phyloP scores from a whole-genome alignment of 1,284 basidiomycete genomes.

The Sporisorium reilianum region DNA sequence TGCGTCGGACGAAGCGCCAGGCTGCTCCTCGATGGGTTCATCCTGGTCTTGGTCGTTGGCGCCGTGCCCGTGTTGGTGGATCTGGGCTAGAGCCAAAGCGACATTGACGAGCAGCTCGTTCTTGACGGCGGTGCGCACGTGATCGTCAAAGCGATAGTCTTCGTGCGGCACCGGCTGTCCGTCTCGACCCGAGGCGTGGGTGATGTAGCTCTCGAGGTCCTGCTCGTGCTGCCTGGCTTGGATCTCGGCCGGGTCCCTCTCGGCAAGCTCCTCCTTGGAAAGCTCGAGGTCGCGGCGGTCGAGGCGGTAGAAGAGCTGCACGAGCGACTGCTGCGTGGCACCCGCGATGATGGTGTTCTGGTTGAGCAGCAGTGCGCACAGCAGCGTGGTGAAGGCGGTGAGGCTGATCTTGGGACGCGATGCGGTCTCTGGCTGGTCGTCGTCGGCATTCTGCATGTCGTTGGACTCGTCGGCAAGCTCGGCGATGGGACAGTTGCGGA shows the following conservation, averaged over 20 bases:
- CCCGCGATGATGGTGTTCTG: conserved; percentile 81
- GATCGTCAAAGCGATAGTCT: conserved; percentile 59
- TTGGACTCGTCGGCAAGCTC: conserved; percentile 45
- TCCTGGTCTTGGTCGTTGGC: conserved; percentile 15
- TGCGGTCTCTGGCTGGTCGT: conserved; percentile 45
- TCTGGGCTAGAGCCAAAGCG: conserved; percentile 61
- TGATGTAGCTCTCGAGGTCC: conserved; percentile 50
- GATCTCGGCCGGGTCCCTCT: conserved; percentile 20
- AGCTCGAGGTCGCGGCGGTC: conserved; percentile 42
- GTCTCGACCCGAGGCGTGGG: conserved; percentile 63
- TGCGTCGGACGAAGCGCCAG: neutral
- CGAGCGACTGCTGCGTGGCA: conserved; percentile 80
- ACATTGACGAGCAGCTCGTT: conserved; percentile 66
- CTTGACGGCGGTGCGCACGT: conserved; percentile 51
- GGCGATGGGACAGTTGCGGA: conserved; percentile 74
- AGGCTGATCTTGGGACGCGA: conserved; percentile 76
- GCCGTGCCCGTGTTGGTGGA: conserved; percentile 30
- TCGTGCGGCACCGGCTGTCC: conserved; percentile 60
- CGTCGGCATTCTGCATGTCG: conserved; percentile 41
- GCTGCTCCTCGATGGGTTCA: conserved; percentile 7
- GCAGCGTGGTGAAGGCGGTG: conserved; percentile 88
- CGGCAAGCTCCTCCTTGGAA: conserved; percentile 40
- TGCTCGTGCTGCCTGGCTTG: conserved; percentile 26
- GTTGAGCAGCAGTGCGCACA: conserved; percentile 87
- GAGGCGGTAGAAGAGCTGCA: conserved; percentile 78